These are phyloP conservation scores for Kokia cookei DNA, from an alignment of 441 rosid genomes.

Conservation along the genomic window DNA sequence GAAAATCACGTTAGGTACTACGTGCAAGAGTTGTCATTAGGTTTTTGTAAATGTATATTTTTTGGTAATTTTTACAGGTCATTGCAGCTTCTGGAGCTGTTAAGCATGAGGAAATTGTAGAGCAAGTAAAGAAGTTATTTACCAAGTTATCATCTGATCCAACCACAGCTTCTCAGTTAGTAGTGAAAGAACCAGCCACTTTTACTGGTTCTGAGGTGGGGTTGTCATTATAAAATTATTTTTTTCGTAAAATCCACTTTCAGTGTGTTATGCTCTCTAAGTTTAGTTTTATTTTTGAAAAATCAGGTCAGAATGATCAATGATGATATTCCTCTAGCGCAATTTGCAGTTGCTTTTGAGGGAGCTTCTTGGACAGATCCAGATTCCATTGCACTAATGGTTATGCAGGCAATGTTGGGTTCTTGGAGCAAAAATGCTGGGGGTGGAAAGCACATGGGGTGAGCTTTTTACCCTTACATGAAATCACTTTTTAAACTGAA, in stretches of 20 bases:
- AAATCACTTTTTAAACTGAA: background rate
- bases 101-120: conserved; percentile 94
- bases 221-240: background rate
- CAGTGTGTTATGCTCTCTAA: background rate
- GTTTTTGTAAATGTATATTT: background rate
- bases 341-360: conserved; percentile 93
- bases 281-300: background rate
- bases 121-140: conserved; percentile 75
- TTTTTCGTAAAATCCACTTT: background rate
- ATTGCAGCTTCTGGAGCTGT: conserved; percentile 97
- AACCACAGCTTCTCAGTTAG: conserved; percentile 79
- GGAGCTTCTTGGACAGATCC: conserved; percentile 99
- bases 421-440: conserved; percentile 86
- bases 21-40: background rate
- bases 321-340: conserved; percentile 93
- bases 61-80: conserved; percentile 40
- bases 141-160: conserved; percentile 80
- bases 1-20: background rate
- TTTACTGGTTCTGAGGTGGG: conserved; percentile 98
- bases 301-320: conserved; percentile 85
- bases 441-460: conserved; percentile 99
- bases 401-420: conserved; percentile 97
- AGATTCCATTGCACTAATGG: conserved; percentile 92
- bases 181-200: conserved; percentile 64
- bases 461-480: conserved; percentile 15